A percentile compares a stretch with the other conserved stretches of the same genome.
These are phyloP conservation scores for Cladosporium halotolerans DNA, from an alignment of 2,329 filamentous ascomycete species.

Conservation along the genomic window DNA sequence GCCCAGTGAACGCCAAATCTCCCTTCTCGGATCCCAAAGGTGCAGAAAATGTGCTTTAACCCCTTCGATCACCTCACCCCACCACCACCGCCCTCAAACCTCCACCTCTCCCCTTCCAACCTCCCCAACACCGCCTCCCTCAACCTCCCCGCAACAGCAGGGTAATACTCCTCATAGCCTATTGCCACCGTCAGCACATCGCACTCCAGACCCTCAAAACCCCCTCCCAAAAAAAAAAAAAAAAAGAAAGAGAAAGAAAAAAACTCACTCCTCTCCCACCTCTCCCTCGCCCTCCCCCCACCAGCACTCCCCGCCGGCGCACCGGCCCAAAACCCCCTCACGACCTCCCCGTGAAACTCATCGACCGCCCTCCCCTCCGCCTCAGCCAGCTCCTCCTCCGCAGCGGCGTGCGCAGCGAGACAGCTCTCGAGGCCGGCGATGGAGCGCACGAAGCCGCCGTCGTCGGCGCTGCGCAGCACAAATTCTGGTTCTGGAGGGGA, in stretches of 20 bases:
- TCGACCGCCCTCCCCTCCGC: constrained; percentile 2
- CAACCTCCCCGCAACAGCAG: neutral
- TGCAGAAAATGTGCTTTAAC: too few species aligned
- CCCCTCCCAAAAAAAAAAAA: too few species aligned
- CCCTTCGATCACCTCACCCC: too few species aligned
- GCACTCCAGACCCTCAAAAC: too few species aligned
- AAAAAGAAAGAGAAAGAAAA: neutral
- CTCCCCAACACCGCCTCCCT: constrained; percentile 3
- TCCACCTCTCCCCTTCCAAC: constrained; percentile 7
- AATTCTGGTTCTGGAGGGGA: constrained; percentile 9
- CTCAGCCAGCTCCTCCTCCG: constrained; percentile 7
- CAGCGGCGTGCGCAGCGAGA: neutral
- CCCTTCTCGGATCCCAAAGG: too few species aligned
- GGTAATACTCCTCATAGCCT: constrained; percentile 7
- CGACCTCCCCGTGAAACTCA: neutral
- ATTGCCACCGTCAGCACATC: neutral
- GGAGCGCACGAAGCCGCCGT: neutral
- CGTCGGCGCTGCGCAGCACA: constrained; percentile 2
- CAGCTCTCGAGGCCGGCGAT: neutral
- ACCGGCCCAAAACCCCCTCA: constrained; percentile 1
- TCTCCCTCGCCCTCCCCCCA: constrained; percentile 4
- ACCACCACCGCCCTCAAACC: neutral
- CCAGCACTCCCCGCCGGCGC: neutral
- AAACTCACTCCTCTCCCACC: constrained; percentile 7
- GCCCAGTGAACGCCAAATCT: too few species aligned